A percentile compares a stretch with the other conserved stretches of the same genome.
Conservation (phyloP, 2,329 filamentous ascomycete genomes). For the Plectosphaerella plurivora region DNA sequence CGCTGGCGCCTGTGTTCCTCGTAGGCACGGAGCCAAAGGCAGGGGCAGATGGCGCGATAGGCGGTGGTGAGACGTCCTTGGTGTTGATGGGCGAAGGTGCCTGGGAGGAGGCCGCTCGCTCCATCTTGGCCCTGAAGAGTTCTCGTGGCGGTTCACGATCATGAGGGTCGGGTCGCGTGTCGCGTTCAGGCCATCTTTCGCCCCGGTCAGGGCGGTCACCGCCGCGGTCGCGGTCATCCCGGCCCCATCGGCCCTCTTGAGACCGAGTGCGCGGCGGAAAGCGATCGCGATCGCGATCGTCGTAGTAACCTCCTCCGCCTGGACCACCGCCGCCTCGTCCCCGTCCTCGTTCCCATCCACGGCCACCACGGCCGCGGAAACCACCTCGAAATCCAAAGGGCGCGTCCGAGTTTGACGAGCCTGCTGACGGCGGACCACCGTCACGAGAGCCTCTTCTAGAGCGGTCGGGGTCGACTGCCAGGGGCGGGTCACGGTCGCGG, state of each 20-base stretch:
- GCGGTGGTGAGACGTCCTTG: conserved; percentile 53
- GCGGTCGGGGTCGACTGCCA: conserved; percentile 63
- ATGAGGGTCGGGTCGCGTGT: conserved; percentile 35
- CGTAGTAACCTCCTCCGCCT: conserved; percentile 49
- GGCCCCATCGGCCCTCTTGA: conserved; percentile 56
- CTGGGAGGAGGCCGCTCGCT: conserved; percentile 41
- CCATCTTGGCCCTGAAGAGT: conserved; percentile 43
- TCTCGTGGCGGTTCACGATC: conserved; percentile 38
- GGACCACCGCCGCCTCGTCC: conserved; percentile 46
- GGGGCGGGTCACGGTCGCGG: conserved; percentile 50
- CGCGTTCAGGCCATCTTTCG: conserved; percentile 39
- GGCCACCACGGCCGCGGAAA: conserved; percentile 48
- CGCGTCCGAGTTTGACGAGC: conserved; percentile 66
- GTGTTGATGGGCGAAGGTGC: conserved; percentile 37
- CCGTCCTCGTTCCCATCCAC: conserved; percentile 43
- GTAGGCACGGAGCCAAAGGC: conserved; percentile 53
- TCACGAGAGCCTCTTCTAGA: conserved; percentile 67
- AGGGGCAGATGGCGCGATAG: conserved; percentile 52
- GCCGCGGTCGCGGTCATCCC: conserved; percentile 48
- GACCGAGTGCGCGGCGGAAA: conserved; percentile 62
- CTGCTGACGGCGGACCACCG: conserved; percentile 63
- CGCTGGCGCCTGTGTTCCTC: conserved; percentile 30
- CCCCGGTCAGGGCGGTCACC: conserved; percentile 33
- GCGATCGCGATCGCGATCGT: conserved; percentile 58
- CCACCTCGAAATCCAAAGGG: conserved; percentile 53